phyloP scores from a whole-genome alignment of 768 basidiomycete genomes.

The Podaxis sp. region DNA sequence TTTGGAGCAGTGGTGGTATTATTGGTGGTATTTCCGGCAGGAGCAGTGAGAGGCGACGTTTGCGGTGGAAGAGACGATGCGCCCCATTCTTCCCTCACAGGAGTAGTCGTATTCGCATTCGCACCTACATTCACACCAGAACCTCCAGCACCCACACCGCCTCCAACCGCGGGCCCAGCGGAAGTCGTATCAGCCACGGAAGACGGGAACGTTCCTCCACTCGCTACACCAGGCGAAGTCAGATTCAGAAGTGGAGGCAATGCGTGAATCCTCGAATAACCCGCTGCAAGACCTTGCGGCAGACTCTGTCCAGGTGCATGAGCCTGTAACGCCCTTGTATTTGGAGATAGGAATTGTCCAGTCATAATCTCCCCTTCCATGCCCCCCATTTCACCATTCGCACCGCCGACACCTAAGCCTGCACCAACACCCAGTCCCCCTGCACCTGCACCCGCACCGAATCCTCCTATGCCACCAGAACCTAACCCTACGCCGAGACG shows the following conservation, averaged over 20 bases:
- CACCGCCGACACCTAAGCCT: neutral
- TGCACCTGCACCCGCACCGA: constrained; percentile 51
- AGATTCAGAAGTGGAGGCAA: constrained; percentile 41
- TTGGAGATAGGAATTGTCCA: constrained; percentile 53
- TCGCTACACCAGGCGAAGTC: constrained; percentile 30
- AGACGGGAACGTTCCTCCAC: constrained; percentile 14
- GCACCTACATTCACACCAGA: constrained; percentile 3
- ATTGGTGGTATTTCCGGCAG: constrained; percentile 2
- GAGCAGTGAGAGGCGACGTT: constrained; percentile 8
- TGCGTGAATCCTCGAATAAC: constrained; percentile 87
- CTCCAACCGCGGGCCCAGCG: neutral
- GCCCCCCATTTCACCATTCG: neutral
- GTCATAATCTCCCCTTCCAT: constrained; percentile 19
- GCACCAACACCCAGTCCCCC: constrained; percentile 28
- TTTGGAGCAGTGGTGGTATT: constrained; percentile 10
- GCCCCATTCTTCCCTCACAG: constrained; percentile 23
- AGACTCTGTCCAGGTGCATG: constrained; percentile 91
- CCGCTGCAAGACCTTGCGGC: constrained; percentile 90
- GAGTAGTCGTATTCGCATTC: constrained; percentile 24
- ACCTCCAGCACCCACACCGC: neutral
- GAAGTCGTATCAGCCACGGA: neutral
- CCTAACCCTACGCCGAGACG: constrained; percentile 1
- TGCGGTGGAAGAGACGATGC: constrained; percentile 18
- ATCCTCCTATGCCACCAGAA: constrained; percentile 28
- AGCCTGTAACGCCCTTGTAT: constrained; percentile 74